phyloP scores from a whole-genome alignment of 2,329 filamentous ascomycete genomes.

The Fusarium goolgardi region DNA sequence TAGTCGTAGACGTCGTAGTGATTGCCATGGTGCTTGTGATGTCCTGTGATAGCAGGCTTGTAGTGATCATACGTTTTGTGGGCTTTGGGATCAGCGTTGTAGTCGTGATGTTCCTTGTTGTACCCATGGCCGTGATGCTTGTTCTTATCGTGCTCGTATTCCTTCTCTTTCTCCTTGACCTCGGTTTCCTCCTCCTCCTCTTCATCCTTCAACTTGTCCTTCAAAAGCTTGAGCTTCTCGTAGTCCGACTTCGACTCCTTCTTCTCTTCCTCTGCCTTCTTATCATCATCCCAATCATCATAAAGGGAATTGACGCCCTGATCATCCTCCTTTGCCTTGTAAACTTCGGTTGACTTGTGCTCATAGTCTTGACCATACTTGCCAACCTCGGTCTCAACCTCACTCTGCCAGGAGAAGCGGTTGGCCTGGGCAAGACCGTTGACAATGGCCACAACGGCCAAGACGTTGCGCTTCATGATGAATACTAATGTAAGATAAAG shows the following conservation, averaged over 20 bases:
- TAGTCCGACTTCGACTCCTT: constrained; percentile 5
- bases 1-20: constrained; percentile 15
- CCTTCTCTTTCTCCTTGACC: constrained; percentile 11
- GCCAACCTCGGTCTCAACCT: constrained; percentile 9
- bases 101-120: constrained; percentile 4
- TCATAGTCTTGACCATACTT: constrained; percentile 2
- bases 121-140: not conserved
- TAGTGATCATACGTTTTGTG: constrained; percentile 7
- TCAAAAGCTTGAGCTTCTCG: not conserved
- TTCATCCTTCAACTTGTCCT: constrained; percentile 6
- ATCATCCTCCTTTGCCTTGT: not conserved
- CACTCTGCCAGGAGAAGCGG: constrained; percentile 17
- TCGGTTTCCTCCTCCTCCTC: constrained; percentile 4
- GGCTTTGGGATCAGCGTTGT: constrained; percentile 4
- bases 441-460: constrained; percentile 43
- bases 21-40: constrained; percentile 3
- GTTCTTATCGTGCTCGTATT: constrained; percentile 7
- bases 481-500: constrained; percentile 2
- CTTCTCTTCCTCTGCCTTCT: constrained; percentile 4
- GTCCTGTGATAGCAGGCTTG: constrained; percentile 5
- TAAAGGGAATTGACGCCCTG: not conserved
- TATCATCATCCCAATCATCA: constrained; percentile 11
- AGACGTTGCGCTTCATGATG: constrained; percentile 42
- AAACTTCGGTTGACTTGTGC: not conserved
- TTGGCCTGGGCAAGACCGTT: constrained; percentile 41